These are phyloP conservation scores for Phalaenopsis hybrid DNA, from an alignment of 116 monocot genomes.

Conservation along the genomic window DNA sequence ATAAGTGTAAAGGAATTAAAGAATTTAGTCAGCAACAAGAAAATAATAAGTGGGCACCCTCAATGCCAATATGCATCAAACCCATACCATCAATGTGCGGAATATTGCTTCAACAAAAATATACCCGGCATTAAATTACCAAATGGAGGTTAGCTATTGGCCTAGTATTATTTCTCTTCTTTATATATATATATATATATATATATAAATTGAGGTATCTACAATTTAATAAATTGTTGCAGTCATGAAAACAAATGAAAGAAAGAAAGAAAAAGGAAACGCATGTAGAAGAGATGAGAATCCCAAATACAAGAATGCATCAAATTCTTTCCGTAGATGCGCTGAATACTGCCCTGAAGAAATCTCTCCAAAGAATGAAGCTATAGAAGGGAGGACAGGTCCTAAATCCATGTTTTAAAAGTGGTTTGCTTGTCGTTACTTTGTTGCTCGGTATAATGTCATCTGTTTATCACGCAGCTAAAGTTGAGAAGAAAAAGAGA, in stretches of 20 bases:
- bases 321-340: neutral
- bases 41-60: neutral
- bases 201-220: neutral
- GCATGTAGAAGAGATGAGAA: neutral
- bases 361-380: neutral
- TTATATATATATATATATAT: neutral
- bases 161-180: neutral
- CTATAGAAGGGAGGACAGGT: neutral
- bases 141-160: neutral
- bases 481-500: neutral
- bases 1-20: neutral
- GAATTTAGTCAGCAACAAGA: neutral
- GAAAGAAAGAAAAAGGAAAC: neutral
- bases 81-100: constrained; percentile 11
- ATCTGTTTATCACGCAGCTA: neutral
- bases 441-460: neutral
- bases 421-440: neutral
- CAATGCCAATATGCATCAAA: constrained; percentile 10
- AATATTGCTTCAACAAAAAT: constrained; percentile 7
- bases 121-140: neutral
- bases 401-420: neutral
- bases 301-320: neutral
- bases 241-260: neutral
- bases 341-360: too few relatives aligned
- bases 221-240: neutral